Conservation (phyloP, 805 yeast species). For the Wickerhamomyces tratensis region DNA sequence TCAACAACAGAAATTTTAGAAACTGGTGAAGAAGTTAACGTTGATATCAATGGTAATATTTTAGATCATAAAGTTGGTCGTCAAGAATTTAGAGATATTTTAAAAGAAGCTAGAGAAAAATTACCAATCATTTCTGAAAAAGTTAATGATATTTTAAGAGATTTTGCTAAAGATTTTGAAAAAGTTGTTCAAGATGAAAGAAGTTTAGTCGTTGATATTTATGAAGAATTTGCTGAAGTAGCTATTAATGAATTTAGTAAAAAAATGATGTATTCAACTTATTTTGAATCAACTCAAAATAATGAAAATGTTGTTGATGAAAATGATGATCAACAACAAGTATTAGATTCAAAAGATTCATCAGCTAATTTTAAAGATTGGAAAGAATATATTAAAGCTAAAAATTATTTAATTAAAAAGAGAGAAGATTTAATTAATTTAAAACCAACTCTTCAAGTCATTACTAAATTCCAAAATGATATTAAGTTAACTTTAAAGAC, state of each 20-base stretch:
- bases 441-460: conserved; percentile 20
- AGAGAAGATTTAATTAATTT: conserved; percentile 40
- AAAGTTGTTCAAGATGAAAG: conserved; percentile 27
- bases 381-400: conserved; percentile 51
- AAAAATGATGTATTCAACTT: conserved; percentile 34
- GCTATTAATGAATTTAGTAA: conserved; percentile 56
- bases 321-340: conserved; percentile 1
- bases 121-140: conserved; percentile 22
- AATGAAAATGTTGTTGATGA: conserved; percentile 3
- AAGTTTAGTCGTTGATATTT: conserved; percentile 45
- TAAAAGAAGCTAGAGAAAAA: conserved; percentile 21
- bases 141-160: conserved; percentile 22
- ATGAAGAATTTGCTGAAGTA: conserved; percentile 67
- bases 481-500: conserved; percentile 32
- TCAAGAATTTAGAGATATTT: conserved; percentile 34
- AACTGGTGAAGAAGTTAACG: conserved; percentile 23
- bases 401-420: conserved; percentile 41
- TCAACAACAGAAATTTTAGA: conserved; percentile 23
- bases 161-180: conserved; percentile 23
- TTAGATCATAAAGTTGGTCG: conserved; percentile 32
- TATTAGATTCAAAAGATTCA: not conserved
- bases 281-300: conserved; percentile 3
- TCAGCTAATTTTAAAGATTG: conserved; percentile 37
- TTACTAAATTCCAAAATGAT: conserved; percentile 23
- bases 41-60: conserved; percentile 24